Evolutionary conservation across 345 rosid genomes (phyloP).

Genomic region (Excoecaria agallocha): DNA sequence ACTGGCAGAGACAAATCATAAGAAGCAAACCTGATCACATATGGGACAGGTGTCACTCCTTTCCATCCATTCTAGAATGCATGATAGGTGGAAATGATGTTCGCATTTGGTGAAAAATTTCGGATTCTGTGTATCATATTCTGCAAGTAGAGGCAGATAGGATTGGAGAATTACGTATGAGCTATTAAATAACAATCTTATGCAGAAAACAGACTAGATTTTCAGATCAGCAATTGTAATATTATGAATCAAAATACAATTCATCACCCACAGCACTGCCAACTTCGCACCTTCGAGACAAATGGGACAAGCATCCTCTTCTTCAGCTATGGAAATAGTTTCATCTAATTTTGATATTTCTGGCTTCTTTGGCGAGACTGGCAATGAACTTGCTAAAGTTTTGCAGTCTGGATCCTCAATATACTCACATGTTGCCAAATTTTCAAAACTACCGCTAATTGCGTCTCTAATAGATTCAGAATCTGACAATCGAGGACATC

Average conservation of each 20-base stretch:
- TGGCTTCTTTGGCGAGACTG: conserved; percentile 48
- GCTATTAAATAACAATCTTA: neutral
- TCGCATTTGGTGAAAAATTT: conserved; percentile 26
- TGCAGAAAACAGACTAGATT: neutral
- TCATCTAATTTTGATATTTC: conserved; percentile 43
- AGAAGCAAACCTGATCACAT: conserved; percentile 31
- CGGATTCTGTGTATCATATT: conserved; percentile 28
- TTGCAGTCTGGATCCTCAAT: conserved; percentile 47
- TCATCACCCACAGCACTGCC: neutral
- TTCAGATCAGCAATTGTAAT: neutral
- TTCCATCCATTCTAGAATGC: conserved; percentile 37
- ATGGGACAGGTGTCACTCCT: conserved; percentile 34
- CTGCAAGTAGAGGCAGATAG: conserved; percentile 14
- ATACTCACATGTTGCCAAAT: conserved; percentile 23
- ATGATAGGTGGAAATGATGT: conserved; percentile 34
- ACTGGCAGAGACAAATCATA: neutral
- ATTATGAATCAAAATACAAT: neutral
- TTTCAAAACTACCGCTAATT: conserved; percentile 25
- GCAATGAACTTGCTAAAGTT: conserved; percentile 41
- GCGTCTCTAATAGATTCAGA: conserved; percentile 24
- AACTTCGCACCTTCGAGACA: conserved; percentile 30
- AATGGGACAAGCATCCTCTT: conserved; percentile 31
- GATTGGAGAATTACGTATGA: neutral
- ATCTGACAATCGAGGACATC: conserved; percentile 25
- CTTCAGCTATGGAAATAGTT: conserved; percentile 21